Percentiles rank a stretch among this genome's conserved stretches.
Evolutionary conservation across 2,329 filamentous ascomycete genomes (phyloP).

Genomic region (Sporothrix humicola): DNA sequence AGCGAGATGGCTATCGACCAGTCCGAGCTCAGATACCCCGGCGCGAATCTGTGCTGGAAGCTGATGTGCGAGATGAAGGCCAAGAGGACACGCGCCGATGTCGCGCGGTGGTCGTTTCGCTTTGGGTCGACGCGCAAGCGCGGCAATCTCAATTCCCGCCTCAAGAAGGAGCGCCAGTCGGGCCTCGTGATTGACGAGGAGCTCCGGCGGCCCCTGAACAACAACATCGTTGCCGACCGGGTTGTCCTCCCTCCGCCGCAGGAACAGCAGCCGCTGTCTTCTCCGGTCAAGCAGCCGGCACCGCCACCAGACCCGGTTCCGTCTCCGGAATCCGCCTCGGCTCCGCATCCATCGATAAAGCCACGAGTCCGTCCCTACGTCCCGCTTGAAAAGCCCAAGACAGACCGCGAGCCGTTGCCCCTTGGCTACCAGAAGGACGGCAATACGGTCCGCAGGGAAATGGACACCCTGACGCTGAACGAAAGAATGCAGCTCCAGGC

Average conservation of each 20-base stretch:
- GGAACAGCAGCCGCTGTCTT: not conserved
- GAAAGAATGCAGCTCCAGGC: no score
- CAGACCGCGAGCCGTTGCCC: no score
- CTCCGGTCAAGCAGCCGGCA: no score
- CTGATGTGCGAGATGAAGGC: not conserved
- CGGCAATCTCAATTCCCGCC: not conserved
- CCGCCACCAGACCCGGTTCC: no score
- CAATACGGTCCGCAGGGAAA: no score
- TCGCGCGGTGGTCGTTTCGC: not conserved
- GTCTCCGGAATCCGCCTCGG: no score
- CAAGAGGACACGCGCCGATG: not conserved
- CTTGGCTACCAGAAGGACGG: no score
- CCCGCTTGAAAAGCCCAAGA: no score
- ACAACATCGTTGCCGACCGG: not conserved
- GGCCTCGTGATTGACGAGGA: conserved; percentile 13
- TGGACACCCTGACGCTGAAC: no score
- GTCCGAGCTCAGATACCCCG: not conserved
- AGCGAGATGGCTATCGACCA: not conserved
- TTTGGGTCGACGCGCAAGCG: conserved; percentile 16
- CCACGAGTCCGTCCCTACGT: no score
- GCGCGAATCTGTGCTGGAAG: not conserved
- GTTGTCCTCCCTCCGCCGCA: not conserved
- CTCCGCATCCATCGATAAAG: no score
- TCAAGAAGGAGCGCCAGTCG: not conserved
- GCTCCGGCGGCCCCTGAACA: not conserved